Conservation (phyloP, 2,329 filamentous ascomycete species). For the Colletotrichum tofieldiae region DNA sequence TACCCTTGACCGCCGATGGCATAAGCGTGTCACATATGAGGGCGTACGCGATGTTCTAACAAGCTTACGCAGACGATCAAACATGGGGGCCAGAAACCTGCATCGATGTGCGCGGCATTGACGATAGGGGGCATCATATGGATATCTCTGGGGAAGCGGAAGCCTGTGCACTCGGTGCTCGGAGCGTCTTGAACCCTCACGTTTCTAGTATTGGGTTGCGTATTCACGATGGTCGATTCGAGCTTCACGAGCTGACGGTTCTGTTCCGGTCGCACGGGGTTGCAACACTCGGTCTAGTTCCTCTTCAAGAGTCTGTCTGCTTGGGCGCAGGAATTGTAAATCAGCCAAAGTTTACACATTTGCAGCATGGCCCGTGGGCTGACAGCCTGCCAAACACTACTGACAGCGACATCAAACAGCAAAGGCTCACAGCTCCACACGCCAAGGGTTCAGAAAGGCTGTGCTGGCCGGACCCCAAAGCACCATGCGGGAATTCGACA, state of each 20-base stretch:
- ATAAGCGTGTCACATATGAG: slow-evolving; percentile 24
- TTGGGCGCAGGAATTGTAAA: background rate
- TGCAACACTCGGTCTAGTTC: background rate
- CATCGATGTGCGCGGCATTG: background rate
- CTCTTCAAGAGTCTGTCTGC: background rate
- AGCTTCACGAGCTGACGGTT: no score
- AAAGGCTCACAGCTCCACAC: background rate
- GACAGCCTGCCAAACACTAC: background rate
- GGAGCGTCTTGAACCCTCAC: background rate
- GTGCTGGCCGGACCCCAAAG: background rate
- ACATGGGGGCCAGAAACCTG: background rate
- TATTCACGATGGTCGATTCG: background rate
- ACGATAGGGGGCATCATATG: slow-evolving; percentile 23
- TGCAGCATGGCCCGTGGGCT: background rate
- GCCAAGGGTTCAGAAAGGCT: background rate
- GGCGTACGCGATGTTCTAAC: slow-evolving; percentile 11
- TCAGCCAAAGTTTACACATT: background rate
- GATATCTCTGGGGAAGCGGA: background rate
- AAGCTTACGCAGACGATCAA: slow-evolving; percentile 31
- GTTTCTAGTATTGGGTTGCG: background rate
- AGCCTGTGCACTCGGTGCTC: background rate
- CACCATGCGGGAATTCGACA: background rate
- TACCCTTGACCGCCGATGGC: background rate
- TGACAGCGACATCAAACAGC: background rate
- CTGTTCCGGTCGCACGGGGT: background rate